These are phyloP conservation scores for Marasmius fiardii DNA, from an alignment of 1,284 basidiomycete species.

Conservation along the genomic window DNA sequence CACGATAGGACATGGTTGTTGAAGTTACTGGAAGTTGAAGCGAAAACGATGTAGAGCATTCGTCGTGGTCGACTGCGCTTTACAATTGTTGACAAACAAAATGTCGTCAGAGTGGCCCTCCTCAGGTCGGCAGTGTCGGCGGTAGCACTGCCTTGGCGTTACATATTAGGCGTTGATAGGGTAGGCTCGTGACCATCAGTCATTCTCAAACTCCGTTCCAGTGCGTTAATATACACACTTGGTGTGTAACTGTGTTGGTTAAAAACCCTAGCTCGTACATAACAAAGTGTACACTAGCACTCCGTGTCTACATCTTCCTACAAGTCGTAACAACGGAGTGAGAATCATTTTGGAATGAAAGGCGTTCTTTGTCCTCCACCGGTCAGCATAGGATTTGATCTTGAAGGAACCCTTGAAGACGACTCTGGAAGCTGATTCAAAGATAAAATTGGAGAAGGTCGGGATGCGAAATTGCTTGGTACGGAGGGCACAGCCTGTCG, in stretches of 20 bases:
- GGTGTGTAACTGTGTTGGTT: no score
- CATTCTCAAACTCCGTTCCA: no score
- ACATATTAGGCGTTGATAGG: no score
- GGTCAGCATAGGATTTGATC: slow-evolving; percentile 18
- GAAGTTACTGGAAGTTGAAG: neutral
- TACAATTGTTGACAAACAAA: neutral
- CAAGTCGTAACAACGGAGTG: no score
- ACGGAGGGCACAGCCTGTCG: neutral
- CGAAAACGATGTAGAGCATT: neutral
- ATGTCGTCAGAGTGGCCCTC: neutral
- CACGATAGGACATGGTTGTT: slow-evolving; percentile 31
- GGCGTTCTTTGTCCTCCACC: slow-evolving; percentile 41
- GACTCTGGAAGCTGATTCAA: slow-evolving; percentile 1
- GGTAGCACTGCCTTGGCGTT: neutral
- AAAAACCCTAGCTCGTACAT: no score
- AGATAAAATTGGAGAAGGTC: neutral
- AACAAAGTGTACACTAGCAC: slow-evolving; percentile 19
- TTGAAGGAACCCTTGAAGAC: slow-evolving; percentile 24
- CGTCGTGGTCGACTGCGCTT: neutral
- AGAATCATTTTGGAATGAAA: slow-evolving; percentile 37
- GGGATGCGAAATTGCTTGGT: neutral
- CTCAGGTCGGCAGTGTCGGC: neutral
- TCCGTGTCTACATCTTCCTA: no score
- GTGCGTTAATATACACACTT: no score
- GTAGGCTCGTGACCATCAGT: no score